A percentile compares a stretch with the other conserved stretches of the same genome.
phyloP scores from a whole-genome alignment of 192 early-diverging fungal species.

The Coemansia erecta region DNA sequence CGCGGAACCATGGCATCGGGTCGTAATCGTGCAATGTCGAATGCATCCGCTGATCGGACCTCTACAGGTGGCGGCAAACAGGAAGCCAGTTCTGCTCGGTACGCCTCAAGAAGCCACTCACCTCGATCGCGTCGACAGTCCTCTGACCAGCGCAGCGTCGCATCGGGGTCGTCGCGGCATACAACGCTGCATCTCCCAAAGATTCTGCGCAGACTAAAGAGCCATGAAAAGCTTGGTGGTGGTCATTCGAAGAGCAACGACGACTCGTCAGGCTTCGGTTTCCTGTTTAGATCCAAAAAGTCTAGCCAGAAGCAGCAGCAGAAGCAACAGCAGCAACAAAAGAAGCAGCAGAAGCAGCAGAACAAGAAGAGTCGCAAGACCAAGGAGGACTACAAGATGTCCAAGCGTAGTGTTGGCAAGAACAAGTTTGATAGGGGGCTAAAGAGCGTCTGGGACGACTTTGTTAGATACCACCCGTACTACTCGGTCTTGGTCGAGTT shows the following conservation, averaged over 20 bases:
- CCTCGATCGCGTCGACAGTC: slow-evolving; percentile 13
- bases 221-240: slow-evolving; percentile 21
- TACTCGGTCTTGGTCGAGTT: slow-evolving; percentile 53
- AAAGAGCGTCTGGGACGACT: slow-evolving; percentile 49
- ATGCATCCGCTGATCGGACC: not conserved
- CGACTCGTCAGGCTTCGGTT: slow-evolving; percentile 9
- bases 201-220: slow-evolving; percentile 33
- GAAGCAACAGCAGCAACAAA: slow-evolving; percentile 9
- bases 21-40: not conserved
- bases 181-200: slow-evolving; percentile 25
- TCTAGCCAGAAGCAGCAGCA: slow-evolving; percentile 9
- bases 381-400: slow-evolving; percentile 14
- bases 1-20: not conserved
- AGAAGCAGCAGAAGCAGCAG: not conserved
- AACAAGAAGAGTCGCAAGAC: not conserved
- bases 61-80: not conserved
- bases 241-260: slow-evolving; percentile 1
- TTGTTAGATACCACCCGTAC: slow-evolving; percentile 42
- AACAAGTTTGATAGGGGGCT: slow-evolving; percentile 51
- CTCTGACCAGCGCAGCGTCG: slow-evolving; percentile 22
- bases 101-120: not conserved
- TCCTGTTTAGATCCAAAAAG: slow-evolving; percentile 22
- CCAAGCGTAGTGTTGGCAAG: slow-evolving; percentile 14
- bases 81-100: not conserved
- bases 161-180: slow-evolving; percentile 27